Evolutionary conservation across 2,329 filamentous ascomycete genomes (phyloP), one percentile per base, ranked within the genome.

Genomic region (Didymella exigua): DNA sequence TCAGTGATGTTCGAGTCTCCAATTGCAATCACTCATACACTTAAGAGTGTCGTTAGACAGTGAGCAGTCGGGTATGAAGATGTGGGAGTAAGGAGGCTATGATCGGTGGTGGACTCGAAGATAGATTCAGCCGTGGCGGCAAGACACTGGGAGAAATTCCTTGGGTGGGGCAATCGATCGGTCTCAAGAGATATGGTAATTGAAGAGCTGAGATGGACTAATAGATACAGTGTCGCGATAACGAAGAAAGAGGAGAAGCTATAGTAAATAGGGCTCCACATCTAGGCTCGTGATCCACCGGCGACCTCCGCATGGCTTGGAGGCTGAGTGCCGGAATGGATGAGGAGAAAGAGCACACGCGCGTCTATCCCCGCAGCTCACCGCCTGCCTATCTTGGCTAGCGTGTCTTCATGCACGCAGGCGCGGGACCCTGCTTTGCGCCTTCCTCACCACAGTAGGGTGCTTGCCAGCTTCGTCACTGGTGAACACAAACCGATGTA

Each of bases 281-380:
- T 57, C 62, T 59, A 67, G 65, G 63, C 71, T 72, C 66, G 67
- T 73, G 69, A 69, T 44, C 66, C 24, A 62, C 64, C 69, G 68
- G 71, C 65, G 68, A 68, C 48, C 62, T 71, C 67, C 69, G 64
- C 61, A 44, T 31, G 58, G 53, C 40, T 58, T 43, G 55, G 60
- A 61, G 52, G 41, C 52, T 49, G 33, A 41, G 34, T 49, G 33
- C 52, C 40, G 49, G 26, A 26, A 49, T 58, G 48, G 42, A 59
- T 50, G 52, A 63, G 63, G 51, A 56, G 55, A 23, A 24, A 26
- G 52, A 45, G 52, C 52, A 40, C 47, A 26, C 33, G 51, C 16
- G 29, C 44, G 33, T 10, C 19, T 23, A 34, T 43, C 52, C 49
- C 47, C 55, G 49, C 61, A 49, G 53, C 60, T 59, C 58, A 61